These are phyloP conservation scores for Leccinum fallax DNA, from an alignment of 1,284 basidiomycete species.

Conservation along the genomic window DNA sequence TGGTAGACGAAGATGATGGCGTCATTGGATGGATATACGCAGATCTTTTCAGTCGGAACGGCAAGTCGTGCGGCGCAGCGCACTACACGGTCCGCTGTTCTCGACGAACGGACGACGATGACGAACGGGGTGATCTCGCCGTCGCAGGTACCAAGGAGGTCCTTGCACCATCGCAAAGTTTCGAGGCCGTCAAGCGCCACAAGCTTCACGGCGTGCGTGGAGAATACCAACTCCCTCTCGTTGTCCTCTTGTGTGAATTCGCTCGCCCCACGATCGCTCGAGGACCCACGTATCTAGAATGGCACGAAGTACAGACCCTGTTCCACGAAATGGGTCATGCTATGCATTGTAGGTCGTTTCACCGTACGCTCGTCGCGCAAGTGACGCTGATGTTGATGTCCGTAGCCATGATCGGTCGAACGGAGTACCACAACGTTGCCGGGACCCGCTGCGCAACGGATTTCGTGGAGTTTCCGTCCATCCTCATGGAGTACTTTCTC, in stretches of 20 bases:
- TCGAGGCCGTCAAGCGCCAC: slow-evolving; percentile 62
- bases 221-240: slow-evolving; percentile 86
- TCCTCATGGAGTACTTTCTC: slow-evolving; percentile 98
- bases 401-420: slow-evolving; percentile 95
- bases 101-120: slow-evolving; percentile 88
- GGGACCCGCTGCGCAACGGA: slow-evolving; percentile 99
- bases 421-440: slow-evolving; percentile 94
- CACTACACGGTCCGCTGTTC: slow-evolving; percentile 98
- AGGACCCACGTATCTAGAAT: slow-evolving; percentile 78
- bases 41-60: slow-evolving; percentile 84
- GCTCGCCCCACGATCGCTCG: slow-evolving; percentile 60
- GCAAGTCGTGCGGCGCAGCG: slow-evolving; percentile 90
- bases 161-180: slow-evolving; percentile 52
- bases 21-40: slow-evolving; percentile 94
- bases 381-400: slow-evolving; percentile 18
- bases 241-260: slow-evolving; percentile 93
- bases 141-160: slow-evolving; percentile 44
- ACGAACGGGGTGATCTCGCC: slow-evolving; percentile 66
- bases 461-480: slow-evolving; percentile 97
- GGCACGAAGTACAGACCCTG: slow-evolving; percentile 94
- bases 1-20: slow-evolving; percentile 85
- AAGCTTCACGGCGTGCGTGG: slow-evolving; percentile 62
- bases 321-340: slow-evolving; percentile 99
- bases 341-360: slow-evolving; percentile 84
- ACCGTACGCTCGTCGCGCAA: not conserved